Conservation (phyloP, 176 grass and related monocot species). For the Zea luxurians region DNA sequence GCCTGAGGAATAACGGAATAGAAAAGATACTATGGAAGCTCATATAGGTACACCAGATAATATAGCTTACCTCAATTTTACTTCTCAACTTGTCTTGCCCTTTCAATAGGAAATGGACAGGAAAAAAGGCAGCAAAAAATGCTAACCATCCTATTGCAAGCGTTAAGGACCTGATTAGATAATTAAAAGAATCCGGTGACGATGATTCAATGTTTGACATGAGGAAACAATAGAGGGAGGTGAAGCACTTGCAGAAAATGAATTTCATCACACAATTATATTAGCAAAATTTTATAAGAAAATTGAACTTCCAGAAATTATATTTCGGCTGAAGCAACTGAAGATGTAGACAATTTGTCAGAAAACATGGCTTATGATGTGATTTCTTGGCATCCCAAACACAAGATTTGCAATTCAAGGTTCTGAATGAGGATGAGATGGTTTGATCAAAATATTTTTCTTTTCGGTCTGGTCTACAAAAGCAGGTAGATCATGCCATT, state of each 20-base stretch:
- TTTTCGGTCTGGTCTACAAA: neutral
- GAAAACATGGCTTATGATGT: neutral
- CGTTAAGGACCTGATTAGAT: constrained; percentile 57
- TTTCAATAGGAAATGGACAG: constrained; percentile 84
- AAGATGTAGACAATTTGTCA: neutral
- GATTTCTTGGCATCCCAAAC: too few relatives aligned
- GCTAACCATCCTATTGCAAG: constrained; percentile 76
- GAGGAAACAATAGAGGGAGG: constrained; percentile 1
- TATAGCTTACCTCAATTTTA: constrained; percentile 82
- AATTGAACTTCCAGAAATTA: constrained; percentile 5
- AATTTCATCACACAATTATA: neutral
- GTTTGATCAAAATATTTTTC: neutral
- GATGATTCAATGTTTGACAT: neutral
- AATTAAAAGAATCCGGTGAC: constrained; percentile 47
- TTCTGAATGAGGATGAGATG: neutral
- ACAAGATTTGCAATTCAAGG: too few relatives aligned
- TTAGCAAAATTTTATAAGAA: neutral
- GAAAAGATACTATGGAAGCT: neutral
- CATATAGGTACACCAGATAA: neutral
- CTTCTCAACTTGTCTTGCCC: constrained; percentile 65
- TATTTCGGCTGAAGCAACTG: neutral
- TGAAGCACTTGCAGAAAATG: neutral
- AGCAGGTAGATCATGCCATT: neutral
- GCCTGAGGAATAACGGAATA: neutral
- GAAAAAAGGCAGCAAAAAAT: constrained; percentile 87